Base-by-base conservation (phyloP, 305 asterid species). In the Fraxinus platypoda region DNA sequence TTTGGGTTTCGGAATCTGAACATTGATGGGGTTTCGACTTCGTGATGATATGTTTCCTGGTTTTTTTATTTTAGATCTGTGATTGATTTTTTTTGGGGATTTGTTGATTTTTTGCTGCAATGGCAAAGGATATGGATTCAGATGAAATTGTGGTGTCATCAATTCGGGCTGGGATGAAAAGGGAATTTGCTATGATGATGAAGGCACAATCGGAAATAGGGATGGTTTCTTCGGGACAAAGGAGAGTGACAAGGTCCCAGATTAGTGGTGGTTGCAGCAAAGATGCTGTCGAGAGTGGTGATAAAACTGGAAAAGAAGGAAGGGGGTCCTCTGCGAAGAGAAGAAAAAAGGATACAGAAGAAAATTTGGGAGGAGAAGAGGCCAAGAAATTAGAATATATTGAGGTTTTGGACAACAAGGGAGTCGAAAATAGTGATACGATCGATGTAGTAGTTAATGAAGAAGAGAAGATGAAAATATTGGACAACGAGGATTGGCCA, bases 231-330 rank as follows among this genome's bases (percentile, higher is more conserved):
- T 72, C 86, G 31, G 92, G 90, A 64, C 79, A 86, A 38, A 83
- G 93, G 87, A 90, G 98, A 87, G 87, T 88, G 81, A 94, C 97
- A 5, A 88, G 98, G 91, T 89, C 97, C 12, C 97, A 87, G 83
- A 84, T 78, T 74, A 81, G 77, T 30, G 79, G 84, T 43, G 68
- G 76, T 78, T 80, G 86, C 43, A 79, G 76, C 28, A 84, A 78
- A 73, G 87, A 83, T 46, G 73, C 34, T 57, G 83, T n/a, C 57
- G 78, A 62, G 62, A 75, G 84, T 84, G 76, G 78, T 68, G 83
- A 64, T 33, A 81, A 64, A 79, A 31, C 31, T 57, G 54, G 57
- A 21, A 88, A 52, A 85, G 84, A 77, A 75, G 71, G 68, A 34
- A 86, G 75, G 74, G 84, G 71, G 43, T 81, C 78, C 43, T 38